These are phyloP conservation scores for Yamadazyma atmosphaerica DNA, from an alignment of 1,139 yeast species.

Conservation along the genomic window DNA sequence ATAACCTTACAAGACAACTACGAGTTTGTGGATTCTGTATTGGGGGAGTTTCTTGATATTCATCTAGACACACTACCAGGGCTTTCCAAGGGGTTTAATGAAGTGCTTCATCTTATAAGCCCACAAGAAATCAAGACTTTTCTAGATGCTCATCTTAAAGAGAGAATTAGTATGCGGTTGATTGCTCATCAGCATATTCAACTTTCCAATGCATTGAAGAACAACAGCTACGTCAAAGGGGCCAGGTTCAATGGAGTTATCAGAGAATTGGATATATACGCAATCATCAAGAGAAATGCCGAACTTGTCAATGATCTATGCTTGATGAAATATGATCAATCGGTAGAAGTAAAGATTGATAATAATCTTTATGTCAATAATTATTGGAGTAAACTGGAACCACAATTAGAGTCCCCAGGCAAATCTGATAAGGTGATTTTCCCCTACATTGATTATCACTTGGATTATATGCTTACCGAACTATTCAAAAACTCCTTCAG, in stretches of 20 bases:
- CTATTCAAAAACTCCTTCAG: constrained; percentile 83
- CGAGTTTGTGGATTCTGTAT: constrained; percentile 45
- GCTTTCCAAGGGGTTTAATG: constrained; percentile 80
- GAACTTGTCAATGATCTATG: constrained; percentile 82
- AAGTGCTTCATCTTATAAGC: constrained; percentile 58
- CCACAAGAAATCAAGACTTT: constrained; percentile 55
- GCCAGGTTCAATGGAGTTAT: constrained; percentile 69
- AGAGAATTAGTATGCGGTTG: constrained; percentile 81
- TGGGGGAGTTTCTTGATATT: constrained; percentile 62
- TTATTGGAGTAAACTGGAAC: constrained; percentile 37
- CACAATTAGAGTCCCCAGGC: constrained; percentile 19
- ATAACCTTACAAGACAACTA: constrained; percentile 54
- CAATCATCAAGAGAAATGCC: constrained; percentile 60
- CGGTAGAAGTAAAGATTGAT: constrained; percentile 61
- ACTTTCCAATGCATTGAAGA: constrained; percentile 41
- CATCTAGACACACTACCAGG: constrained; percentile 84
- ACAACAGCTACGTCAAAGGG: constrained; percentile 27
- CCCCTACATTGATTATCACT: constrained; percentile 83
- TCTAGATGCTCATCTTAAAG: constrained; percentile 75
- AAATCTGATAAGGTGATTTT: constrained; percentile 33
- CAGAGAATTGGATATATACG: constrained; percentile 60
- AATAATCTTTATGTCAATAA: constrained; percentile 32
- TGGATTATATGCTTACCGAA: constrained; percentile 86
- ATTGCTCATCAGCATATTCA: constrained; percentile 83
- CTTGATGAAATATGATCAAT: constrained; percentile 75